Base-by-base conservation (phyloP, 2,329 filamentous ascomycete species). In the Pseudogymnoascus destructans region DNA sequence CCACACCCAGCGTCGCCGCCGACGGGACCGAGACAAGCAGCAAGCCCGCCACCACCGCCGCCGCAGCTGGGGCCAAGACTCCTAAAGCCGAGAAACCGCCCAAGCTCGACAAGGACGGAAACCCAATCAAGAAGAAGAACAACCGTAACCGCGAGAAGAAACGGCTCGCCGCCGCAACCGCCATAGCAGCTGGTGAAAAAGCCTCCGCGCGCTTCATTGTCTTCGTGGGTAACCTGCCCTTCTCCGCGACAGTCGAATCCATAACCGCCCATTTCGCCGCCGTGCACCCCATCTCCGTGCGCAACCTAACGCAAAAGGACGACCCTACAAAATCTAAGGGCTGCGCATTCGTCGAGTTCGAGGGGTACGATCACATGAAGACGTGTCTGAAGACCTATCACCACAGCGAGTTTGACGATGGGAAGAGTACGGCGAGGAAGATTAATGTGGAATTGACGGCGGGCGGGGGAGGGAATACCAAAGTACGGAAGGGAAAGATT, bases 361-460 rank as follows among this genome's bases (percentile, higher is more conserved):
- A 83, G 63, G 79, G 83, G 64, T 95, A 85, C 73, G 87, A 91
- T 72, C 82, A 86, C 69, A 95, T 95, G 89, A 87, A 95, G 77
- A 93, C 89, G 30, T 95, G 89, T 68, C 77, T 97, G 61, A 88
- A 91, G 72, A 82, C 89, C 63, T 92, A 92, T 73, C 91, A 97
- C 73, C 91, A 96, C 73, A 86, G 82, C 60, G 78, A 79, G 63
- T 95, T 96, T 69, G 72, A 76, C 69, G 76, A 84, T 71, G 74
- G 76, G 62, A 55, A 55, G 32, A 75, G 73, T 40, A 70, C 74
- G 13, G 74, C 83, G 57, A 78, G 92, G 65, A 87, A 85, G 72
- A 95, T 97, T 67, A 96, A 95, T 69, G 87, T 96, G 23, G 92
- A 96, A 73, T 73, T 97, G 64, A 95, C 90, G 79, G 91, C 87